These are phyloP conservation scores for Podospora bellae-mahoneyi DNA, from an alignment of 495 filamentous ascomycete species.

Conservation along the genomic window DNA sequence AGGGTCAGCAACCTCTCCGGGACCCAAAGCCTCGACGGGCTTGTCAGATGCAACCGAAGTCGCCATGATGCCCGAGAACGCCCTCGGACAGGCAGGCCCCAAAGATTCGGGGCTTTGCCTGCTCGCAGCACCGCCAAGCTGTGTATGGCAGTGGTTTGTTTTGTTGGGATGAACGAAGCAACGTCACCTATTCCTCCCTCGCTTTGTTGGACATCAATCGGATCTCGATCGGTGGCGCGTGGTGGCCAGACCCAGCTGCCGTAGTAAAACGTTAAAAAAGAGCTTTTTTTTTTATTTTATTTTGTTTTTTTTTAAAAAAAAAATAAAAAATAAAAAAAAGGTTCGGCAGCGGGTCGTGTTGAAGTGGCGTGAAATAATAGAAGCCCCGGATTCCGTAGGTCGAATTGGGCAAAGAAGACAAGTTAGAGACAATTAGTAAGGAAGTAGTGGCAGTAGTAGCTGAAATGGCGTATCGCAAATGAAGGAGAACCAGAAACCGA, in stretches of 20 bases:
- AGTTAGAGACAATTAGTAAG: conserved; percentile 15
- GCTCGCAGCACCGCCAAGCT: conserved; percentile 8
- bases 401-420: conserved; percentile 1
- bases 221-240: conserved; percentile 5
- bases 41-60: conserved; percentile 34
- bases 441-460: conserved; percentile 9
- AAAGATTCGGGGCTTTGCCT: conserved; percentile 1
- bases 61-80: conserved; percentile 26
- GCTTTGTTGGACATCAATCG: conserved; percentile 20
- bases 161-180: conserved; percentile 17
- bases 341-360: conserved; percentile 18
- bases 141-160: conserved; percentile 10
- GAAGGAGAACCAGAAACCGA: conserved; percentile 11
- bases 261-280: conserved; percentile 1
- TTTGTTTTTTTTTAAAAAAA: no score
- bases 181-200: conserved; percentile 18
- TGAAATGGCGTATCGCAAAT: conserved; percentile 9
- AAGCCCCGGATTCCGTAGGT: background rate
- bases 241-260: conserved; percentile 20
- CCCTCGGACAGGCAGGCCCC: conserved; percentile 14
- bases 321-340: background rate
- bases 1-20: conserved; percentile 48
- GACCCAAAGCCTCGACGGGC: conserved; percentile 24
- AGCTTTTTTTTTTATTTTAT: background rate
- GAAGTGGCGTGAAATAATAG: conserved; percentile 12